A percentile compares a stretch with the other conserved stretches of the same genome.
These are phyloP conservation scores for Rhamnella rubrinervis DNA, from an alignment of 331 rosid genomes.

Conservation along the genomic window DNA sequence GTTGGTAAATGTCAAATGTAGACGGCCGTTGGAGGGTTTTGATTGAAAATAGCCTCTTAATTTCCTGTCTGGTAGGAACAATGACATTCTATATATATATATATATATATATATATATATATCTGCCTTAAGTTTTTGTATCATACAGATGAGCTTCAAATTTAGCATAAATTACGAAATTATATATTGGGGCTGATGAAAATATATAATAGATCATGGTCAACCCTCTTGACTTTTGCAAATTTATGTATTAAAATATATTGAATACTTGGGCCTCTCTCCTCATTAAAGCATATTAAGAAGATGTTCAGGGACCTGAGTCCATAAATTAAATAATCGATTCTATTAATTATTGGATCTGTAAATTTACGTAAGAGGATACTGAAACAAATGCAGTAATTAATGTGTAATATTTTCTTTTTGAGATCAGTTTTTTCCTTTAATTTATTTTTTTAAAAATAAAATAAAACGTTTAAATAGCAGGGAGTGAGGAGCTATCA, in stretches of 20 bases:
- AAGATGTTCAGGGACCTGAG: no score
- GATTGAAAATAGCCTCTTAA: constrained; percentile 10
- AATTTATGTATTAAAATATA: neutral
- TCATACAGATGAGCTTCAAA: neutral
- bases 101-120: neutral
- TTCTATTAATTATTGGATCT: no score
- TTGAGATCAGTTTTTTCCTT: no score
- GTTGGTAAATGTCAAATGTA: constrained; percentile 25
- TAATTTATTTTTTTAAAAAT: neutral
- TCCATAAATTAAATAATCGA: no score
- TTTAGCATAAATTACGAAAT: neutral
- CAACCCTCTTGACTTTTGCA: neutral
- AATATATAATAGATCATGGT: neutral
- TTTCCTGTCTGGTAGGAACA: neutral
- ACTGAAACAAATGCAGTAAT: no score
- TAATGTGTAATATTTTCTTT: no score
- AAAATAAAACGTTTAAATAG: neutral
- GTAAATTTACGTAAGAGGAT: no score
- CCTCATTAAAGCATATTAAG: no score
- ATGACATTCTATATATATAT: neutral
- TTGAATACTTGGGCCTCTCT: neutral
- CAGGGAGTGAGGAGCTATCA: neutral
- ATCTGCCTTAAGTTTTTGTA: no score
- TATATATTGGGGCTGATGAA: neutral
- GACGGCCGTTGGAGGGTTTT: constrained; percentile 6